A percentile compares a stretch with the other conserved stretches of the same genome.
Conservation (phyloP, 1,139 yeast genomes). For the Pichia sp. region DNA sequence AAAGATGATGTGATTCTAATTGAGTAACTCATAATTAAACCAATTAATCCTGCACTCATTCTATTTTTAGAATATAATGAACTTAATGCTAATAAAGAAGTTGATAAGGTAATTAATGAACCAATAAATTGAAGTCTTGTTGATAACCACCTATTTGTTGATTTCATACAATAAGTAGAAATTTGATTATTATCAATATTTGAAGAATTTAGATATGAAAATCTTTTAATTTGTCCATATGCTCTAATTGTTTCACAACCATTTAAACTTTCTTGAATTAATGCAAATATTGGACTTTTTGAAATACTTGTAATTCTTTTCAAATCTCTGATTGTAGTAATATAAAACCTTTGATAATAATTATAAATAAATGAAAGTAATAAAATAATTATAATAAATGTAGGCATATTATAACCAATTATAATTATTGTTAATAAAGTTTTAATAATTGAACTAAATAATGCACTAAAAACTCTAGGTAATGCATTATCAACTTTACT, state of each 20-base stretch:
- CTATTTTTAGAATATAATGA: constrained; percentile 39
- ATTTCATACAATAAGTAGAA: constrained; percentile 57
- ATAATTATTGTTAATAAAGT: constrained; percentile 45
- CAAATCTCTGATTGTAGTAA: constrained; percentile 49
- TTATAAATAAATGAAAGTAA: constrained; percentile 39
- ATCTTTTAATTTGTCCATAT: constrained; percentile 42
- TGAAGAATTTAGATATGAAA: constrained; percentile 39
- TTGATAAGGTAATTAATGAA: constrained; percentile 51
- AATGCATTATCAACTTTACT: constrained; percentile 51
- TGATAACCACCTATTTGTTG: constrained; percentile 68
- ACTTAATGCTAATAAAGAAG: constrained; percentile 52
- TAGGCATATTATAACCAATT: constrained; percentile 47
- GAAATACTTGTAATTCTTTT: constrained; percentile 47
- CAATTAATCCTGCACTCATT: constrained; percentile 63
- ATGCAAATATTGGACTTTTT: constrained; percentile 58
- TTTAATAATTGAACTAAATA: constrained; percentile 38
- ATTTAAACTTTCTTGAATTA: constrained; percentile 53
- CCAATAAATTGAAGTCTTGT: constrained; percentile 67
- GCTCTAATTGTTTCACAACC: constrained; percentile 61
- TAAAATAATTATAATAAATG: constrained; percentile 39
- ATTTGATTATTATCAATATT: constrained; percentile 44
- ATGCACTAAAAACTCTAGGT: constrained; percentile 41
- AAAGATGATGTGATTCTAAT: constrained; percentile 56
- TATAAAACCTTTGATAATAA: constrained; percentile 48
- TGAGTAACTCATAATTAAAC: constrained; percentile 68